Evolutionary conservation across 108 stramenopile species (phyloP).

Genomic region (Nitzschia putrida): DNA sequence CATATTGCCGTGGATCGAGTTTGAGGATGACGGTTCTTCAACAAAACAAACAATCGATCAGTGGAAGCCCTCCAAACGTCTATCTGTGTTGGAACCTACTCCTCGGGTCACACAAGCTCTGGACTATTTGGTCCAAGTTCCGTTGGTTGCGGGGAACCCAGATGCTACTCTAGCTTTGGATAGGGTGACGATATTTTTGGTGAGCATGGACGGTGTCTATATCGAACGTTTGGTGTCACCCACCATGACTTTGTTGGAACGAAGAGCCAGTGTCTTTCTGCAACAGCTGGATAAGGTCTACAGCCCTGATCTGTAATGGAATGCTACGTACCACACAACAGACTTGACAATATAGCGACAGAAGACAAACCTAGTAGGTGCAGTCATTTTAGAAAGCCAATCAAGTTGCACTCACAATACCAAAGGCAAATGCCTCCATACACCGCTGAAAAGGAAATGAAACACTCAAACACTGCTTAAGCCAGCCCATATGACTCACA

Average conservation of each 20-base stretch:
- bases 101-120: constrained; percentile 9
- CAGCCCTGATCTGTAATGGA: too few species aligned
- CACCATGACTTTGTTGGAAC: constrained; percentile 26
- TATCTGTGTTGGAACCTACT: background rate
- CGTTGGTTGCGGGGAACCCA: constrained; percentile 8
- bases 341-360: too few species aligned
- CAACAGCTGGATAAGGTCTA: background rate
- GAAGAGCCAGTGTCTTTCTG: constrained; percentile 18
- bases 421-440: too few species aligned
- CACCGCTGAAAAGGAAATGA: too few species aligned
- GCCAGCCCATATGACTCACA: too few species aligned
- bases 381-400: too few species aligned
- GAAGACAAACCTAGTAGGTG: too few species aligned
- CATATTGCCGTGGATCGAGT: constrained; percentile 4
- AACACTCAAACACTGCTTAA: too few species aligned
- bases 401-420: too few species aligned
- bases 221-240: constrained; percentile 35
- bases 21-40: background rate
- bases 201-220: constrained; percentile 37
- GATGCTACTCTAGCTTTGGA: background rate
- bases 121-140: constrained; percentile 4
- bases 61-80: background rate
- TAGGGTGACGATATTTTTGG: constrained; percentile 28
- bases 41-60: background rate
- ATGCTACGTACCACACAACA: too few species aligned